Evolutionary conservation across 2,329 filamentous ascomycete genomes (phyloP), one percentile per base, ranked within the genome.

Genomic region (Trichoderma afroharzianum): DNA sequence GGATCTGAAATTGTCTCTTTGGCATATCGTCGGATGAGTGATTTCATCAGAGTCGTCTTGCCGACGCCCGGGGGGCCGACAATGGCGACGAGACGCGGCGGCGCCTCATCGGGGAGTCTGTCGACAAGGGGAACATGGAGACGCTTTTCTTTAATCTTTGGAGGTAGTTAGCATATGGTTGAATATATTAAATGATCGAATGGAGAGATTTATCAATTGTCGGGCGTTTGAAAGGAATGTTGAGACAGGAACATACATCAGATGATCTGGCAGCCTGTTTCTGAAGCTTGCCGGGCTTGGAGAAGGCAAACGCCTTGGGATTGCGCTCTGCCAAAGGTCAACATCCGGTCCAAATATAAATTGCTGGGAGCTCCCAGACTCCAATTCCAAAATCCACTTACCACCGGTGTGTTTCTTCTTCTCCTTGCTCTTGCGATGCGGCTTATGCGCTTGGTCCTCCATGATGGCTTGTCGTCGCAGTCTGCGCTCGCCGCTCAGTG

Each of bases 91-190:
- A 99, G 90, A 72, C 97, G 90, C 72, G 96, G 96, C 30, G 96
- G 95, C 18, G 96, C 93, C 84, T 98, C 96, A 82, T 98, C 95
- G 75, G 96, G 95, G 32, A 98, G 86, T 76, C 97, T 91, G 85
- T 99, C 96, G 83, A 98, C 93, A 80, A 97, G 92, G 58, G 96
- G 96, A 21, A 99, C 96, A 86, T 99, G 97, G 50, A 98, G 87
- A 72, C 95, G 90, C 83, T 97, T 98, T 83, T 99, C 97, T 87
- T 94, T 96, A 82, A 97, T 91, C 92, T 95, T 30, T 9, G 18
- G 24, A 21, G 68, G 26, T 2, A 18, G 67, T 81, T 68, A 83
- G 77, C 50, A 6, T 28, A 5, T 43, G 11, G 39, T 8, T 24
- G 2, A 2, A 26, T 21, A 50, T 6, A 6, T 0, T 6, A 6